Evolutionary conservation across 2,329 filamentous ascomycete species (phyloP).

Genomic region (Blastomyces gilchristii): DNA sequence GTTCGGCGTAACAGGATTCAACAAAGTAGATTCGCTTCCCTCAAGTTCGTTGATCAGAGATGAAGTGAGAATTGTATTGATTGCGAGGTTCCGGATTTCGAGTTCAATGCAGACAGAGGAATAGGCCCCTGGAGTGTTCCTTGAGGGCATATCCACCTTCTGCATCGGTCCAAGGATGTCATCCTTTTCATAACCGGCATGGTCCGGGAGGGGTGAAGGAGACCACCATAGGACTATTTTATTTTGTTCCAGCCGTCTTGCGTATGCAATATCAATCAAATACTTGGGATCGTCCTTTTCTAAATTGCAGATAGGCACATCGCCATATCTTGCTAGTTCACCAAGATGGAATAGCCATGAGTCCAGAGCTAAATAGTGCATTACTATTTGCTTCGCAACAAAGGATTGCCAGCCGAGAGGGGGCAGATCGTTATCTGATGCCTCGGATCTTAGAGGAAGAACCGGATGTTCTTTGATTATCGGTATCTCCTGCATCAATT

Average conservation of each 20-base stretch:
- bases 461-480: conserved; percentile 75
- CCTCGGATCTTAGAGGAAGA: conserved; percentile 68
- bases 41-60: conserved; percentile 95
- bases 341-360: conserved; percentile 85
- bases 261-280: conserved; percentile 92
- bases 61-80: conserved; percentile 95
- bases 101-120: conserved; percentile 94
- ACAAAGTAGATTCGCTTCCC: conserved; percentile 72
- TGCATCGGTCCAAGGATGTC: conserved; percentile 76
- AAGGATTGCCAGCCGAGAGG: conserved; percentile 90
- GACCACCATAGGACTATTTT: conserved; percentile 98
- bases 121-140: conserved; percentile 90
- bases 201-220: conserved; percentile 71
- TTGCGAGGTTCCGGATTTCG: conserved; percentile 84
- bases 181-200: conserved; percentile 91
- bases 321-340: conserved; percentile 79
- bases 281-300: conserved; percentile 90
- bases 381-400: conserved; percentile 72
- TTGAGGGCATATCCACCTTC: conserved; percentile 77
- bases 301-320: conserved; percentile 89
- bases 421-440: conserved; percentile 74
- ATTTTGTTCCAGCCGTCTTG: conserved; percentile 76
- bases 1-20: conserved; percentile 61
- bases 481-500: conserved; percentile 75
- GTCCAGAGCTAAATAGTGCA: conserved; percentile 84